Percentiles rank a stretch among this genome's conserved stretches.
Evolutionary conservation across 2,329 filamentous ascomycete species (phyloP).

Genomic region (Alternaria gansuensis): DNA sequence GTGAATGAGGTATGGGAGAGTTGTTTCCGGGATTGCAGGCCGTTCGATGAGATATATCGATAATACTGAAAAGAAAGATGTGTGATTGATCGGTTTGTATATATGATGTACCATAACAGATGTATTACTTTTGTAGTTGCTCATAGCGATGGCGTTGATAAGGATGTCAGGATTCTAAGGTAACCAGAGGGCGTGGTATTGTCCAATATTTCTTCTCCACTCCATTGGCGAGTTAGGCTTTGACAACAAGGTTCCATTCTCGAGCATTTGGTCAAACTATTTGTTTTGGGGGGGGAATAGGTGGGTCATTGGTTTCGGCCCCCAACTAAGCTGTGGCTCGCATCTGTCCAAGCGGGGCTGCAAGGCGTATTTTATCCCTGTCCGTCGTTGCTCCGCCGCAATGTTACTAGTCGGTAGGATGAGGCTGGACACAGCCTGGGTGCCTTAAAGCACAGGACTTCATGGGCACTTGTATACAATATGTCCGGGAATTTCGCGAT

Average conservation of each 20-base stretch:
- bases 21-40: conserved; percentile 91
- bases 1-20: conserved; percentile 99
- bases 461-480: neutral
- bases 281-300: neutral
- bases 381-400: conserved; percentile 2
- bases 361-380: conserved; percentile 1
- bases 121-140: neutral
- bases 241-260: neutral
- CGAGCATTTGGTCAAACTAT: neutral
- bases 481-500: neutral
- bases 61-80: conserved; percentile 46
- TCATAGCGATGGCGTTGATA: conserved; percentile 31
- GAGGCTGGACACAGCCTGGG: neutral
- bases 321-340: neutral
- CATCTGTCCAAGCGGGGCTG: neutral
- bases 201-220: neutral
- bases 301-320: neutral
- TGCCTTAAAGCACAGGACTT: conserved; percentile 1
- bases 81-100: conserved; percentile 1
- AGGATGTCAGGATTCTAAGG: neutral
- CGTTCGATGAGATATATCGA: conserved; percentile 96
- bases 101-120: neutral
- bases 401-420: neutral
- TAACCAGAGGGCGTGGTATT: neutral
- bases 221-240: neutral